phyloP scores from a whole-genome alignment of 208 protist species.

The Leishmania arabica region DNA sequence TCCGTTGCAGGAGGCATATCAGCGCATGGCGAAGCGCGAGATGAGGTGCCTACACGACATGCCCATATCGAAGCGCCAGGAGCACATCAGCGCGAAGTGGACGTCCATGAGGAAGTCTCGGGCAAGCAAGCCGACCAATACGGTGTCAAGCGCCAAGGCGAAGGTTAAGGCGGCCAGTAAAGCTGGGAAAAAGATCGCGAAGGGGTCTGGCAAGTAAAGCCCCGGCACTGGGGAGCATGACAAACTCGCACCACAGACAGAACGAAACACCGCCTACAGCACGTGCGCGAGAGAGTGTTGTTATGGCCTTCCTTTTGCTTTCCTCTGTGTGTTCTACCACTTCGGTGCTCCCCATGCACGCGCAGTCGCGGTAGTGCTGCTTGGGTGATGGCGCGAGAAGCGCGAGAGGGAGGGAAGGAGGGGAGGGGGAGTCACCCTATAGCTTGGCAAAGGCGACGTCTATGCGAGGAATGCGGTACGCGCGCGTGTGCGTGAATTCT shows the following conservation, averaged over 20 bases:
- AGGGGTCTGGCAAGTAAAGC: slow-evolving; percentile 9
- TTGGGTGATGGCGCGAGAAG: not conserved
- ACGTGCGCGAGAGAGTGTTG: not conserved
- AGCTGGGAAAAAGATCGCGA: slow-evolving; percentile 24
- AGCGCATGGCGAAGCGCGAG: slow-evolving; percentile 53
- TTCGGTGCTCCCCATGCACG: not conserved
- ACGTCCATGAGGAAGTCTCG: slow-evolving; percentile 17
- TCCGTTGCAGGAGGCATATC: slow-evolving; percentile 54
- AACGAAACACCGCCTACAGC: not conserved
- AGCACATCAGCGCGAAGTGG: slow-evolving; percentile 21
- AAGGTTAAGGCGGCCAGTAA: slow-evolving; percentile 29
- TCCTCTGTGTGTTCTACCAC: not conserved
- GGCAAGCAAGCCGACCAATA: slow-evolving; percentile 10
- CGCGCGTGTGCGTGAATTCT: not conserved
- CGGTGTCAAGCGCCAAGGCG: slow-evolving; percentile 24
- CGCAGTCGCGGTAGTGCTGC: not conserved
- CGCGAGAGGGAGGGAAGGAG: not conserved
- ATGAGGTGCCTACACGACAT: slow-evolving; percentile 30
- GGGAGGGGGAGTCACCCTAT: not conserved
- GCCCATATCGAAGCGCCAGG: slow-evolving; percentile 13
- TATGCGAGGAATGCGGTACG: not conserved
- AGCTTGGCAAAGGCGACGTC: not conserved
- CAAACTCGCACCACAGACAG: not conserved
- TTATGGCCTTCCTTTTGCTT: not conserved
- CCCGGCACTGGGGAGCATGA: not conserved